These are phyloP conservation scores for Aureobasidium lini DNA, from an alignment of 2,329 filamentous ascomycete species.

Conservation along the genomic window DNA sequence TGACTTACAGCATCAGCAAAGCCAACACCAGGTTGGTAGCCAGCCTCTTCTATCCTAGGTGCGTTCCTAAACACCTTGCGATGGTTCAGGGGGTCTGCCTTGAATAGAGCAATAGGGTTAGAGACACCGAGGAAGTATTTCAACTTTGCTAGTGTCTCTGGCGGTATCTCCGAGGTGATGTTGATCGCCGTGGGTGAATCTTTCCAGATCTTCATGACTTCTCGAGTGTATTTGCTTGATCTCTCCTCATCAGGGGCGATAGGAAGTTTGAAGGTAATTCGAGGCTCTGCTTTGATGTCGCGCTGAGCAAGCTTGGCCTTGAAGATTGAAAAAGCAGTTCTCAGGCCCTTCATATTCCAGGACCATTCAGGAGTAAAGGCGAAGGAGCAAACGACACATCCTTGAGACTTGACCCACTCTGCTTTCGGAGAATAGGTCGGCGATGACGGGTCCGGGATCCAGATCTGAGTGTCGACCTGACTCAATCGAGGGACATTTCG, in stretches of 20 bases:
- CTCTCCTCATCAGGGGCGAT: slow-evolving; percentile 53
- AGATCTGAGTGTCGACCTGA: slow-evolving; percentile 59
- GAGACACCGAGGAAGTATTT: slow-evolving; percentile 59
- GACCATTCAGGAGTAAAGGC: slow-evolving; percentile 39
- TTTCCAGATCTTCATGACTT: slow-evolving; percentile 59
- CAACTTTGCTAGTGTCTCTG: slow-evolving; percentile 56
- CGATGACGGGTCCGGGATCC: slow-evolving; percentile 58
- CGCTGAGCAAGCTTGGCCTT: slow-evolving; percentile 25
- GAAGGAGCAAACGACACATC: slow-evolving; percentile 61
- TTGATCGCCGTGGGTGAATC: slow-evolving; percentile 45
- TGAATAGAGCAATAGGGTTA: slow-evolving; percentile 60
- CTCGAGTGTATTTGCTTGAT: slow-evolving; percentile 52
- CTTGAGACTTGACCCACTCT: slow-evolving; percentile 46
- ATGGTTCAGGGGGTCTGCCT: slow-evolving; percentile 48
- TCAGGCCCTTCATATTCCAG: slow-evolving; percentile 23
- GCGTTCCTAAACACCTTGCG: slow-evolving; percentile 56
- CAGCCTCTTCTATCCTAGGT: slow-evolving; percentile 50
- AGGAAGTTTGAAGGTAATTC: slow-evolving; percentile 57
- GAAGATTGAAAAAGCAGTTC: slow-evolving; percentile 27
- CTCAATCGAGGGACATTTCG: slow-evolving; percentile 63
- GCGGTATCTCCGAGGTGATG: slow-evolving; percentile 36
- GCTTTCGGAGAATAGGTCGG: slow-evolving; percentile 38
- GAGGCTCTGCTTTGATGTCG: slow-evolving; percentile 26
- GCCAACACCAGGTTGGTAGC: slow-evolving; percentile 58
- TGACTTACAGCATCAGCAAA: slow-evolving; percentile 61